Evolutionary conservation across 108 stramenopile genomes (phyloP), one percentile per base, ranked within the genome.

Genomic region (Fragilaria crotonensis): DNA sequence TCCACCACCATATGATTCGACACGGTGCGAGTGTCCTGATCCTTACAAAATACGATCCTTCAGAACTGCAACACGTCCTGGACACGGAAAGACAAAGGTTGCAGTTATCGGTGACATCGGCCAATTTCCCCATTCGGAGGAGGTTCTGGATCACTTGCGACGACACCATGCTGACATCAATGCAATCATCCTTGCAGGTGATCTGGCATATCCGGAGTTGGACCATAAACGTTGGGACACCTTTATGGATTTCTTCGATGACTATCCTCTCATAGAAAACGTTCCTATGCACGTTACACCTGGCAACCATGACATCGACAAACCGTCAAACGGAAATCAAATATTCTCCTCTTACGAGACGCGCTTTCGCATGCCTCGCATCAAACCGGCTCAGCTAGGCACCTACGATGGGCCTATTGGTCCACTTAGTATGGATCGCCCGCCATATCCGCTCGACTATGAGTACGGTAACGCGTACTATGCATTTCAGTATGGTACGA

Each of bases 401-500:
- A 31, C 57, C 3, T 77, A 67, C 55, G 70, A 79, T 20, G 73
- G 79, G 20, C 73, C 72, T 20, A 22, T 55, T 48, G 68, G 63
- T 25, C 21, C 36, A n/a, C 23, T 80, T 45, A 55, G 70, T 32
- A 76, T 78, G 71, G 79, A 84, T 51, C 66, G 69, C 4, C 78
- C 71, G 19, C 77, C 75, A 11, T 90, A 80, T 59, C 76, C 80
- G 11, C 32, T 90, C 25, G 69, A 72, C 1, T 93, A 92, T 57
- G 84, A 92, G 51, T 86, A 66, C 49, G 90, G 90, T 18, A 92
- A 92, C 69, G 77, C 86, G 3, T 93, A 82, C 65, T 93, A 93
- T 55, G 64, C 74, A 18, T 89, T 80, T 30, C 73, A 60, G 21
- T 77, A 78, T 57, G 94, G 90, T 22, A 69, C 77, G 25, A 68